These are phyloP conservation scores for Mucuna pruriens DNA, from an alignment of 306 rosid genomes.

Conservation along the genomic window DNA sequence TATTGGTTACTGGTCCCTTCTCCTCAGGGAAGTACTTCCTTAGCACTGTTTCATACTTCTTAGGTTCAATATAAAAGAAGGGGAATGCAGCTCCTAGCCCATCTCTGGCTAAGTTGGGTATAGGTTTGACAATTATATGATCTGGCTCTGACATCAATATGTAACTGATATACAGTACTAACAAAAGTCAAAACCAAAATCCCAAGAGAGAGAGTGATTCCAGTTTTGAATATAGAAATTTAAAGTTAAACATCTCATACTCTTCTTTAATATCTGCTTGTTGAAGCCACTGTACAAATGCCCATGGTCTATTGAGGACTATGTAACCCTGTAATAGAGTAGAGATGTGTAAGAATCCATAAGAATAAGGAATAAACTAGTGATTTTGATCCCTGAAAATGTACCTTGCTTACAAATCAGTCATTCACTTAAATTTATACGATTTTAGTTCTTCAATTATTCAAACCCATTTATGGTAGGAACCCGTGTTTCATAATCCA, in stretches of 20 bases:
- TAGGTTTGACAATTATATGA: conserved; percentile 93
- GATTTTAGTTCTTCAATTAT: background rate
- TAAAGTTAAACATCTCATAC: conserved; percentile 52
- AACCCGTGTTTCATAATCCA: conserved; percentile 9
- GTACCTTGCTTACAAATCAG: background rate
- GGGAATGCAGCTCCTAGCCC: conserved; percentile 96
- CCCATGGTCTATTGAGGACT: conserved; percentile 99
- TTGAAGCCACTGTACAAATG: conserved; percentile 98
- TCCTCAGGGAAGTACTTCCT: conserved; percentile 82
- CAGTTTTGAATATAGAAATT: conserved; percentile 22
- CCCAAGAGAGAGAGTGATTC: background rate
- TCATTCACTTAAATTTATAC: background rate
- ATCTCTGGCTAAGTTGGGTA: conserved; percentile 87
- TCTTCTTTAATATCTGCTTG: conserved; percentile 95
- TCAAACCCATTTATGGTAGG: background rate
- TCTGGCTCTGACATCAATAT: conserved; percentile 97
- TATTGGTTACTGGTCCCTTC: conserved; percentile 78
- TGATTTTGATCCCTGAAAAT: conserved; percentile 10
- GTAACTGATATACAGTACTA: conserved; percentile 58
- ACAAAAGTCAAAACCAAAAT: conserved; percentile 40
- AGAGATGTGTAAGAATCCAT: background rate
- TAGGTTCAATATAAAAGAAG: conserved; percentile 96
- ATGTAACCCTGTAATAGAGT: conserved; percentile 80
- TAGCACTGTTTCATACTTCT: conserved; percentile 71
- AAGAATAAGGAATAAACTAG: background rate